Base-by-base conservation (phyloP, 169 alveolate genomes). In the Plasmodium coatneyi region DNA sequence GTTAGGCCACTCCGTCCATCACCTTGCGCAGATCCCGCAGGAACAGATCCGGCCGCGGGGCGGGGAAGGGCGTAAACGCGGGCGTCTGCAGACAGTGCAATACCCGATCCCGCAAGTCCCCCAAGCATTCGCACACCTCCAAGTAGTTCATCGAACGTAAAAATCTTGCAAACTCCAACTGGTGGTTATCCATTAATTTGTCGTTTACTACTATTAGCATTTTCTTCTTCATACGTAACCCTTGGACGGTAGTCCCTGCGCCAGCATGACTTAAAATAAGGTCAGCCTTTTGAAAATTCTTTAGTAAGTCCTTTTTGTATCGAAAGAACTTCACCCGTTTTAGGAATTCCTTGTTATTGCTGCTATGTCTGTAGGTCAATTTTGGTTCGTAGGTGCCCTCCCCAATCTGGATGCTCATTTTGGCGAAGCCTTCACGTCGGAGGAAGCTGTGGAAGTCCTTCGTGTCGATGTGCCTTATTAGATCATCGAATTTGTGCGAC, bases 241-340 rank as follows among this genome's bases (percentile, higher is more conserved):
- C 93, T 93, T 97, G 98, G 32, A 97, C 80, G 49, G 97, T 96
- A 39, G 96, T 96, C 2, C 98, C 98, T 80, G 98, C 97, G 16
- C 98, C 98, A 80, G 95, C 96, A 94, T 97, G 98, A 10, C 98
- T 93, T 22, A 97, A 93, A 56, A 97, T 89, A 70, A 97, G 84
- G 22, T 97, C 97, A 43, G 96, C 93, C 19, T 93, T 71, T 54
- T 92, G 71, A 46, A 95, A 83, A 19, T 81, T 72, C 49, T 86
- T 92, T 82, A 80, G 92, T 78, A 97, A 91, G 92, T 93, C 90
- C 25, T 95, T 92, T 71, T 92, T 81, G 70, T 92, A 94, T 72
- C 94, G 91, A 46, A 96, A 92, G 80, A 52, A 74, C 7, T 86
- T 74, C 80, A 76, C 86, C 16, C 71, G 28, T 28, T 74, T 34